Evolutionary conservation across 306 rosid genomes (phyloP).

Genomic region (Crataegus laevigata): DNA sequence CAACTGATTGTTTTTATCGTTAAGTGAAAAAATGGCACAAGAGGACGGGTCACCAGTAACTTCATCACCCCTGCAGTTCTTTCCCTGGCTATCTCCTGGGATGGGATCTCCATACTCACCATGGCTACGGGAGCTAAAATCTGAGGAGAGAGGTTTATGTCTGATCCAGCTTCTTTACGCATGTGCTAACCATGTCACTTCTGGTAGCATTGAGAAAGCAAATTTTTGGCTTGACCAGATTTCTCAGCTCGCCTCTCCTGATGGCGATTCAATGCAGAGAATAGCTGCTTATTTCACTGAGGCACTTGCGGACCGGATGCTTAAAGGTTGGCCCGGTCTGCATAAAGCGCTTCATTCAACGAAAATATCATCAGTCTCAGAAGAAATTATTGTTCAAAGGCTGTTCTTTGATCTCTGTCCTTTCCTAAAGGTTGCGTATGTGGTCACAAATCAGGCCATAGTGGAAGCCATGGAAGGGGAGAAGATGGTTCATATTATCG

Average conservation of each 20-base stretch:
- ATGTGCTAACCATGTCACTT: slow-evolving; percentile 67
- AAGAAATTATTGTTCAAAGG: slow-evolving; percentile 47
- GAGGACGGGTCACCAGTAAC: slow-evolving; percentile 40
- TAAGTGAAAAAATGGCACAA: slow-evolving; percentile 24
- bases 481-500: slow-evolving; percentile 65
- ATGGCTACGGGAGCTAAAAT: slow-evolving; percentile 44
- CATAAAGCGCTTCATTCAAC: slow-evolving; percentile 58
- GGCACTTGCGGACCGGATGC: slow-evolving; percentile 65
- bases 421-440: slow-evolving; percentile 63
- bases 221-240: slow-evolving; percentile 59
- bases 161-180: slow-evolving; percentile 50
- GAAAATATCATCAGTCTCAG: slow-evolving; percentile 36
- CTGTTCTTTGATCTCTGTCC: slow-evolving; percentile 69
- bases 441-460: slow-evolving; percentile 74
- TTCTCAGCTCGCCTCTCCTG: slow-evolving; percentile 61
- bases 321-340: slow-evolving; percentile 59
- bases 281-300: slow-evolving; percentile 67
- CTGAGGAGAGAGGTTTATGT: slow-evolving; percentile 46
- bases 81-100: slow-evolving; percentile 32
- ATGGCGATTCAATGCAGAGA: slow-evolving; percentile 64
- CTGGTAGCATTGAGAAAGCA: slow-evolving; percentile 63
- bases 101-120: slow-evolving; percentile 56
- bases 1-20: not conserved
- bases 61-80: slow-evolving; percentile 24
- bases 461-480: slow-evolving; percentile 77